phyloP scores from a whole-genome alignment of 768 basidiomycete species.

The Suillus tomentosus region DNA sequence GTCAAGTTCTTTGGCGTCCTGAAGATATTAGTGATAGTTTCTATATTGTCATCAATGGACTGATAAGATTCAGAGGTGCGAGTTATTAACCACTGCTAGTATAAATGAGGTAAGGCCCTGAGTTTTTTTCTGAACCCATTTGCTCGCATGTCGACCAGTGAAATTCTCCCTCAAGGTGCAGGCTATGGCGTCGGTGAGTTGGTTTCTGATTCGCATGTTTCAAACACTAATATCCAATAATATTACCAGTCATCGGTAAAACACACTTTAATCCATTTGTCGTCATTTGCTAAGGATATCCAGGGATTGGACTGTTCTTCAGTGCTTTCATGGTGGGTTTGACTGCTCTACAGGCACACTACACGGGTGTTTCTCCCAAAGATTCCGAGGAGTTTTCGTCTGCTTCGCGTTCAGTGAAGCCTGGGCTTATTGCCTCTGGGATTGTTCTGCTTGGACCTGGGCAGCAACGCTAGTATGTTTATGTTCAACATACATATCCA shows the following conservation, averaged over 20 bases:
- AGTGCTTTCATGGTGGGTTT: slow-evolving; percentile 77
- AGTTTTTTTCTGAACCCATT: neutral
- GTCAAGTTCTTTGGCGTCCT: slow-evolving; percentile 93
- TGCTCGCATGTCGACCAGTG: slow-evolving; percentile 22
- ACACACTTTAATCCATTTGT: slow-evolving; percentile 1
- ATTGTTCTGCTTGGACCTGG: slow-evolving; percentile 97
- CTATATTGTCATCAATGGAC: slow-evolving; percentile 93
- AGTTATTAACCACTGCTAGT: too few species aligned
- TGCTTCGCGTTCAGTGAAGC: slow-evolving; percentile 82
- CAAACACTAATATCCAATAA: slow-evolving; percentile 5
- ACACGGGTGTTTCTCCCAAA: slow-evolving; percentile 78
- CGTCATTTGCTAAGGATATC: slow-evolving; percentile 6
- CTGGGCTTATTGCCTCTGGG: slow-evolving; percentile 89
- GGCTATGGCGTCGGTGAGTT: slow-evolving; percentile 80
- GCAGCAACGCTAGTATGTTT: slow-evolving; percentile 67
- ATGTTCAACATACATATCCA: neutral
- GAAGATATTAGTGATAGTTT: slow-evolving; percentile 92
- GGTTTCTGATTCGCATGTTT: slow-evolving; percentile 4
- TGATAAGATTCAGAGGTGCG: neutral
- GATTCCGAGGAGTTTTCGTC: slow-evolving; percentile 84
- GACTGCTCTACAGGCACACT: slow-evolving; percentile 80
- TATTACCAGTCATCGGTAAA: slow-evolving; percentile 52
- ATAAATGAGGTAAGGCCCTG: neutral
- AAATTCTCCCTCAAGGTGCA: slow-evolving; percentile 74
- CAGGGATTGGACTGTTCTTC: slow-evolving; percentile 89